Percentiles rank a stretch among this genome's conserved stretches.
These are phyloP conservation scores for Malassezia yamatoensis DNA, from an alignment of 1,284 basidiomycete species.

Conservation along the genomic window DNA sequence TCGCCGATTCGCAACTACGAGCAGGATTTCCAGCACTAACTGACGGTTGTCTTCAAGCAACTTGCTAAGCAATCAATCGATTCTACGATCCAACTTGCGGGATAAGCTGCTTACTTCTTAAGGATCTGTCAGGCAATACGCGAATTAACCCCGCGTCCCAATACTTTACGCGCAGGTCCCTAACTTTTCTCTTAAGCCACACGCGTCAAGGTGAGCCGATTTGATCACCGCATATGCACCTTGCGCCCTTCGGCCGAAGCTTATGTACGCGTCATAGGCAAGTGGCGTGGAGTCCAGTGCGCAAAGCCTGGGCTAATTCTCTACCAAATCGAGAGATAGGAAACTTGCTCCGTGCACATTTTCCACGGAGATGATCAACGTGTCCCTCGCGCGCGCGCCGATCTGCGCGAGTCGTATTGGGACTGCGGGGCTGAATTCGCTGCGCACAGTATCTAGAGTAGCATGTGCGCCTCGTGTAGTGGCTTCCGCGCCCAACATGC, in stretches of 20 bases:
- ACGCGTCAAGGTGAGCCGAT: neutral
- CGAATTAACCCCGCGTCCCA: too few relatives aligned
- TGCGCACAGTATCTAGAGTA: neutral
- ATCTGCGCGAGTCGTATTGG: neutral
- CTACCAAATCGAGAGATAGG: neutral
- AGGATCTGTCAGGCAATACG: too few relatives aligned
- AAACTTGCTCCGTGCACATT: neutral
- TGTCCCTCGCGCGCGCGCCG: neutral
- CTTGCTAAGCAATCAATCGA: too few relatives aligned
- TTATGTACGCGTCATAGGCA: neutral
- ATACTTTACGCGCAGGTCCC: too few relatives aligned
- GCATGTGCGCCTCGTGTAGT: neutral
- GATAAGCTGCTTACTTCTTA: too few relatives aligned
- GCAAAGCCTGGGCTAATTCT: neutral
- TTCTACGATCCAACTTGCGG: too few relatives aligned
- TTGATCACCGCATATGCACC: neutral
- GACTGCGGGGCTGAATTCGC: neutral
- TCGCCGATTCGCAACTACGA: neutral
- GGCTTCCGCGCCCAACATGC: neutral
- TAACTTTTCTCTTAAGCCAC: neutral
- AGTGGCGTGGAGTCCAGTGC: too few relatives aligned
- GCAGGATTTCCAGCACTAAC: too few relatives aligned
- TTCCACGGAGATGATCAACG: neutral
- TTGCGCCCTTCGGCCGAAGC: slow-evolving; percentile 1
- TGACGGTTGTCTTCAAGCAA: too few relatives aligned